Base-by-base conservation (phyloP, 1,284 basidiomycete genomes). In the Vanrija sp. region DNA sequence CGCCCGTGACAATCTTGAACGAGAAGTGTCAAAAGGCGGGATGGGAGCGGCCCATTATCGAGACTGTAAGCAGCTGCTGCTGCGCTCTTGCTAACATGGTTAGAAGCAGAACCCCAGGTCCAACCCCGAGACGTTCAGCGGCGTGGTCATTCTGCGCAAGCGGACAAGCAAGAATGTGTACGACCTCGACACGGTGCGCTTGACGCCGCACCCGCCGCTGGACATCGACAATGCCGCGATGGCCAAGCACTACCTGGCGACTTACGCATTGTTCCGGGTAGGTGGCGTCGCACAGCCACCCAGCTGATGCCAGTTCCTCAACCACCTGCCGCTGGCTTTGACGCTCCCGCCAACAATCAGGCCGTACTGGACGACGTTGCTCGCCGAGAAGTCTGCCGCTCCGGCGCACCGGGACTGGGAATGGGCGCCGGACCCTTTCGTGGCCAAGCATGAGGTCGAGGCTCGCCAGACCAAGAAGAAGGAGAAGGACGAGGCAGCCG, bases 1-100 rank as follows among this genome's bases (percentile, higher is more conserved):
- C 82, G 51, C 90, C 90, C 3, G 67, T 89, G 41, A 85, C 81
- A 63, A 69, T 90, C 16, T 79, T 93, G 22, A 81, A 88, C 53
- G 89, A 92, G 78, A 84, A 89, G 70, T 92, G 89, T 65, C 88
- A 89, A 66, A 90, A 90, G 72, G 81, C 83, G 54, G 87, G 86
- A 1, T 94, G 89, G 89, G 87, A 90, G 55, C 85, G 86, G 57
- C 84, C 89, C 1, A 69, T 76, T 9, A 81, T 92, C 19, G 85
- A 89, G 54, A 83, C 86, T 31, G 88, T 89, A 68, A 72, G 81
- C 61, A 12, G 23, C 16, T 9, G 6, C 6, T 19, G 12, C 18
- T 24, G n/a, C 15, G 14, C 8, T 6, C 15, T 23, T 22, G 20
- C 31, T 31, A 39, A 39, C 38, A 6, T n/a, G 16, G n/a, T 9